Base-by-base conservation (phyloP, 192 early-diverging fungal species). In the Entomortierella beljakovae region DNA sequence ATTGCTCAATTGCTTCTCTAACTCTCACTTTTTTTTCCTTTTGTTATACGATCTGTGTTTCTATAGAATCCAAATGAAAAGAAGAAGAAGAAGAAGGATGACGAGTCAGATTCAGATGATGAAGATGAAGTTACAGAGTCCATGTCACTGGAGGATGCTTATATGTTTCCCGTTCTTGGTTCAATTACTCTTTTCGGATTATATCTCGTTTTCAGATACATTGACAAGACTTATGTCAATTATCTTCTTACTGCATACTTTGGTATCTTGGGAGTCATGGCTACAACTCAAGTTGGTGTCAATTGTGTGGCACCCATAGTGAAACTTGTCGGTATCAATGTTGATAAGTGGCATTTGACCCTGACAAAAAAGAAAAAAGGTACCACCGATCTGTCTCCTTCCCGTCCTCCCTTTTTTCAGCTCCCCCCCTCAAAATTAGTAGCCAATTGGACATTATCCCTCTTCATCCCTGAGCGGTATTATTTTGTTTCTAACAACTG, bases 121-220 rank as follows among this genome's bases (percentile, higher is more conserved):
- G 89, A 90, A 18, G 90, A 92, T 15, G 89, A 86, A 52, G 61
- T 69, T 7, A 61, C 64, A 33, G 97, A 98, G 61, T 90, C 90
- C 51, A 91, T 98, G 65, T 88, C 92, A 11, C 70, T 94, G 1
- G 87, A 92, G 63, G 97, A 99, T 71, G 97, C 97, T 26, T 93
- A 95, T 65, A 90, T 91, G 93, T 96, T 98, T 72, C 97, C 97
- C 5, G 65, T 99, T 22, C 90, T 96, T 65, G 97, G 97, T 23
- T 97, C 96, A 11, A 82, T 79, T 10, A 90, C 89, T 6, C 81
- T 99, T 1, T 89, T 97, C 50, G 86, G 87, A 2, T 83, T 99
- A 53, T 99, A 97, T 82, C 46, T 98, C 57, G 82, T 96, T 40
- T 95, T 97, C 86, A 90, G 91, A 74, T 96, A 88, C 66, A 74